A percentile compares a stretch with the other conserved stretches of the same genome.
Conservation (phyloP, 352 stramenopile genomes). For the Poterioochromonas sp. region DNA sequence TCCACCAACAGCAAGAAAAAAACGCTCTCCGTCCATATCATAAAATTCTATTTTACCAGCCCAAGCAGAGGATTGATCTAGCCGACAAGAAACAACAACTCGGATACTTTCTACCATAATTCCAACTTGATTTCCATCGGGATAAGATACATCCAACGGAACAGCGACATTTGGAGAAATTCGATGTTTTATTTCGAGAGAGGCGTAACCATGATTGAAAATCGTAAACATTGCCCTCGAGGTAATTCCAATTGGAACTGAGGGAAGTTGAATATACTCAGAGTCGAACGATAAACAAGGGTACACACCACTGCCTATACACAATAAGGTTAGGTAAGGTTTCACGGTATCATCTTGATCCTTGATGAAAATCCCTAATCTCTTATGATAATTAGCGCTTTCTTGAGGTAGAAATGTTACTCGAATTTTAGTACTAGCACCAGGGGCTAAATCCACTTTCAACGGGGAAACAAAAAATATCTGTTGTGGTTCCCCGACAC, state of each 20-base stretch:
- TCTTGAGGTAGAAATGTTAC: constrained; percentile 72
- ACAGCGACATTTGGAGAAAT: constrained; percentile 62
- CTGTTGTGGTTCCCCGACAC: not conserved
- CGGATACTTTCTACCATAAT: constrained; percentile 64
- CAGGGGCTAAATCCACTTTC: constrained; percentile 60
- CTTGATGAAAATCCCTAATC: constrained; percentile 58
- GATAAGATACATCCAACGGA: constrained; percentile 71
- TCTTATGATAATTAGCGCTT: constrained; percentile 60
- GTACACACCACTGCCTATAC: constrained; percentile 70
- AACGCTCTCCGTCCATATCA: constrained; percentile 71
- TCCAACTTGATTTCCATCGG: constrained; percentile 69
- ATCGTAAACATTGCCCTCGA: constrained; percentile 60
- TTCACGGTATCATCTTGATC: constrained; percentile 47
- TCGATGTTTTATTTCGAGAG: constrained; percentile 71
- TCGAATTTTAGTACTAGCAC: constrained; percentile 62
- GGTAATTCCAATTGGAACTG: constrained; percentile 69
- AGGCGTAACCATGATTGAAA: constrained; percentile 72
- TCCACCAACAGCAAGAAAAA: constrained; percentile 66
- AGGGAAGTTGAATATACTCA: constrained; percentile 68
- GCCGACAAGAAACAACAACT: constrained; percentile 68
- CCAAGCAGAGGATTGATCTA: constrained; percentile 72
- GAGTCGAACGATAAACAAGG: constrained; percentile 78
- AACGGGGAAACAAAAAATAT: constrained; percentile 70
- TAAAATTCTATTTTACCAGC: constrained; percentile 80
- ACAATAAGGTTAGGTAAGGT: constrained; percentile 66